Conservation (phyloP, 192 early-diverging fungal genomes). For the Phlyctochytrium planicorne region DNA sequence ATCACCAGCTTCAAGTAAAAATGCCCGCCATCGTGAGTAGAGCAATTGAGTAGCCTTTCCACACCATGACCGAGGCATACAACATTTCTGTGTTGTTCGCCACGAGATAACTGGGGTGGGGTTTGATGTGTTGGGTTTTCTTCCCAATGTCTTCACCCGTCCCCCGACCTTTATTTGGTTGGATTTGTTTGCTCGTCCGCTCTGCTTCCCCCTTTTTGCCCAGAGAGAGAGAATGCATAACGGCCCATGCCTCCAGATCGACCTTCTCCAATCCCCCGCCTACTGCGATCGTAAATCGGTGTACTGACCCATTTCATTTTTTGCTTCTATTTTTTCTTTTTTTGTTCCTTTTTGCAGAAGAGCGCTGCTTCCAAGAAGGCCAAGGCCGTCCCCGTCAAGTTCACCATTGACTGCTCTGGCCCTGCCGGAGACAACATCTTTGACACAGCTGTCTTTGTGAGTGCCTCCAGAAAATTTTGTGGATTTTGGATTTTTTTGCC, state of each 20-base stretch:
- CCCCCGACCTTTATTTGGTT: not conserved
- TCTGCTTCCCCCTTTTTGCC: not conserved
- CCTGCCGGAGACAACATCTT: conserved; percentile 96
- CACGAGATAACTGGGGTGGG: too few species aligned
- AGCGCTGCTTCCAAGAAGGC: conserved; percentile 27
- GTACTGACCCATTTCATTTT: not conserved
- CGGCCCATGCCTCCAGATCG: too few species aligned
- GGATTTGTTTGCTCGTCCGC: not conserved
- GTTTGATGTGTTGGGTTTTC: too few species aligned
- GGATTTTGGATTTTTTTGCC: not conserved
- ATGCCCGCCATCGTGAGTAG: conserved; percentile 4
- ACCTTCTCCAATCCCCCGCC: too few species aligned
- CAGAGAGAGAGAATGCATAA: too few species aligned
- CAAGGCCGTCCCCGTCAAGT: conserved; percentile 67
- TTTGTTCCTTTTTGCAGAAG: conserved; percentile 1
- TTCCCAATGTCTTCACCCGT: not conserved
- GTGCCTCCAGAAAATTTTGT: conserved; percentile 35
- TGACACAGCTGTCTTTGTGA: conserved; percentile 90
- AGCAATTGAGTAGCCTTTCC: not conserved
- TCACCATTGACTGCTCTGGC: conserved; percentile 89
- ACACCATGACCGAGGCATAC: too few species aligned
- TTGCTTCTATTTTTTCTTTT: not conserved
- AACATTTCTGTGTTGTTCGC: too few species aligned
- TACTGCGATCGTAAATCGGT: too few species aligned
- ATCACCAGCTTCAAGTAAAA: too few species aligned